Conservation (phyloP, 306 rosid species). For the Malus sylvestris region DNA sequence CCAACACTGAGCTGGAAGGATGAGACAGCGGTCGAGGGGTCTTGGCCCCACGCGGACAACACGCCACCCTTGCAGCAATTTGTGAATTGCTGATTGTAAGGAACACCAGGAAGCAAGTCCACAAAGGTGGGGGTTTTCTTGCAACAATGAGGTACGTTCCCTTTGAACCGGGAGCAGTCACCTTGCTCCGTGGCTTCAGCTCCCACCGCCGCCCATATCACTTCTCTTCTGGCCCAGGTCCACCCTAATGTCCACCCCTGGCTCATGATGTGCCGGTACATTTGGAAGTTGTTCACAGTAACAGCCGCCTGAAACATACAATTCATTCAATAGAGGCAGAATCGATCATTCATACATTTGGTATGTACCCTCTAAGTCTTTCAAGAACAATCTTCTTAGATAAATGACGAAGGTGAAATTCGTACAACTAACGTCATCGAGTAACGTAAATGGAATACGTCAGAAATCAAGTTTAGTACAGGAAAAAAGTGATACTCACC, state of each 20-base stretch:
- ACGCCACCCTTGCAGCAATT: slow-evolving; percentile 97
- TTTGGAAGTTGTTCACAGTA: slow-evolving; percentile 75
- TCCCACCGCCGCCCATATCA: slow-evolving; percentile 75
- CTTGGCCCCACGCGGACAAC: slow-evolving; percentile 88
- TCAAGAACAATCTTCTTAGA: neutral
- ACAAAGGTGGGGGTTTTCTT: slow-evolving; percentile 74
- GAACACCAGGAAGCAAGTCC: slow-evolving; percentile 87
- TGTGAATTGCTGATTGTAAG: slow-evolving; percentile 83
- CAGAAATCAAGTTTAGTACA: neutral
- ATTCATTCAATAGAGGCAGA: neutral
- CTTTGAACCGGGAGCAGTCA: slow-evolving; percentile 86
- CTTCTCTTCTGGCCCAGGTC: slow-evolving; percentile 92
- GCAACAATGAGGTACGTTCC: slow-evolving; percentile 79
- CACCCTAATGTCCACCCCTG: slow-evolving; percentile 94
- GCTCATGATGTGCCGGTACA: slow-evolving; percentile 80
- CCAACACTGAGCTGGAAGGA: slow-evolving; percentile 86
- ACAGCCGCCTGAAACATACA: slow-evolving; percentile 48
- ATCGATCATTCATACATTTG: neutral
- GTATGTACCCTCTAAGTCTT: neutral
- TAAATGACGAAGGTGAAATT: neutral
- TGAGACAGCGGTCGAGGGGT: slow-evolving; percentile 68
- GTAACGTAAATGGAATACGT: too few relatives aligned
- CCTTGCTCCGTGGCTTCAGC: slow-evolving; percentile 94
- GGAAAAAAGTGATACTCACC: slow-evolving; percentile 29
- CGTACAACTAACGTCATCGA: neutral